Conservation (phyloP, 208 protist genomes). For the Leishmania lainsoni region DNA sequence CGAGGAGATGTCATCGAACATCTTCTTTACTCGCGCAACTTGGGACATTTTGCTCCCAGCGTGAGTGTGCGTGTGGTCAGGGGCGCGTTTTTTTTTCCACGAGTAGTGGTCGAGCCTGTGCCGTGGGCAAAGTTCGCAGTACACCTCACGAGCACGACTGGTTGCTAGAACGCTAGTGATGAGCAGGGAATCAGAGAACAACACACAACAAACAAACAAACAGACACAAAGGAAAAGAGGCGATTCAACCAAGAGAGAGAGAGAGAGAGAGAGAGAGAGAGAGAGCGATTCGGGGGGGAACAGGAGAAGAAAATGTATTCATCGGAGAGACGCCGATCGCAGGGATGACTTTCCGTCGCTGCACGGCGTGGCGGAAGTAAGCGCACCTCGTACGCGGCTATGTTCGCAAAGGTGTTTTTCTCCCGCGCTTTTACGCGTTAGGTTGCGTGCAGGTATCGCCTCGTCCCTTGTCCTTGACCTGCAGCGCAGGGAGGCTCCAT, state of each 20-base stretch:
- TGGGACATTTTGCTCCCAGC: constrained; percentile 10
- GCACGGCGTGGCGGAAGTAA: background rate
- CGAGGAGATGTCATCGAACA: constrained; percentile 53
- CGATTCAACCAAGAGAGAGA: background rate
- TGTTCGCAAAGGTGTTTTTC: background rate
- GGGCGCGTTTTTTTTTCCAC: background rate
- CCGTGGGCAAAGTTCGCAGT: background rate
- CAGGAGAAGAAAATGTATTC: background rate
- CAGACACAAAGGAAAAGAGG: background rate
- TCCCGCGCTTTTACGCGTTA: background rate
- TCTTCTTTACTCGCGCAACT: constrained; percentile 32
- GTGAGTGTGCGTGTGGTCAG: background rate
- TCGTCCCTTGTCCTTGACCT: background rate
- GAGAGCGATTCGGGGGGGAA: background rate
- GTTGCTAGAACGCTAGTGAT: background rate
- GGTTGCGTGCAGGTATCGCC: background rate
- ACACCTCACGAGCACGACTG: background rate
- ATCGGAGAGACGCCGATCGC: background rate
- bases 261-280: background rate
- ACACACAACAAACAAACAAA: background rate
- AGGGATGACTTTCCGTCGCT: background rate
- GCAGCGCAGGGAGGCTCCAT: background rate
- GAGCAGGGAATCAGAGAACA: background rate
- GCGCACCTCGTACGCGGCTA: background rate
- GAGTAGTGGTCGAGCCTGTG: no score